Evolutionary conservation across 306 rosid genomes (phyloP), one percentile per base, ranked within the genome.

Genomic region (Sicyos edulis): DNA sequence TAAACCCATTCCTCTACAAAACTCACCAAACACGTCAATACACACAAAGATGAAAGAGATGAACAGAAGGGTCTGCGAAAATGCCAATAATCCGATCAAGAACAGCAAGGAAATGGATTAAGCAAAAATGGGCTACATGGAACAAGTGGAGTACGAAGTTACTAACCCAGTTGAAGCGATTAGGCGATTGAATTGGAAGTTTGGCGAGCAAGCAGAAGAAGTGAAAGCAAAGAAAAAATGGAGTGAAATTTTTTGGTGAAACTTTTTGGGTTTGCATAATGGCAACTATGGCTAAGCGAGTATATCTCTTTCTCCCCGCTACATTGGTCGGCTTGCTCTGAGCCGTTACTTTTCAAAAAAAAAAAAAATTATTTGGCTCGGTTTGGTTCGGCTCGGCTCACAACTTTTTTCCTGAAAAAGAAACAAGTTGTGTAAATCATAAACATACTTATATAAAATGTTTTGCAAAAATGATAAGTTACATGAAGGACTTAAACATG

Each of bases 211-310:
- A 21, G 34, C 19, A 66, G 11, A 19, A 69, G 59, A 22, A 69
- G 73, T 69, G 58, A 69, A 69, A 69, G 73, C 72, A 47, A 49
- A 47, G 72, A 47, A 44, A 32, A 58, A 66, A 44, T 40, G 56
- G 73, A 50, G 72, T 68, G 2, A 22, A 67, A 65, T 1, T 1
- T 26, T 26, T 26, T 26, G 29, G 29, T 26, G 10, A 24, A 69
- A 67, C 4, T 8, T 10, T 34, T 49, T 69, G 73, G 58, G 17
- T 50, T 50, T 29, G 73, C 58, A 53, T n/a, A 45, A 69, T 47
- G 59, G 57, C 4, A 49, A 68, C 57, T 40, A 14, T 22, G 72
- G 15, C 54, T 50, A 50, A 58, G 73, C 58, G 58, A 58, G 44
- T 22, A 40, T 32, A 29, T 67, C 71, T 42, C 71, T 21, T 45